Evolutionary conservation across 2,329 filamentous ascomycete genomes (phyloP), one percentile per base, ranked within the genome.

Genomic region (Ophiognomonia clavigignenti-juglandacearum): DNA sequence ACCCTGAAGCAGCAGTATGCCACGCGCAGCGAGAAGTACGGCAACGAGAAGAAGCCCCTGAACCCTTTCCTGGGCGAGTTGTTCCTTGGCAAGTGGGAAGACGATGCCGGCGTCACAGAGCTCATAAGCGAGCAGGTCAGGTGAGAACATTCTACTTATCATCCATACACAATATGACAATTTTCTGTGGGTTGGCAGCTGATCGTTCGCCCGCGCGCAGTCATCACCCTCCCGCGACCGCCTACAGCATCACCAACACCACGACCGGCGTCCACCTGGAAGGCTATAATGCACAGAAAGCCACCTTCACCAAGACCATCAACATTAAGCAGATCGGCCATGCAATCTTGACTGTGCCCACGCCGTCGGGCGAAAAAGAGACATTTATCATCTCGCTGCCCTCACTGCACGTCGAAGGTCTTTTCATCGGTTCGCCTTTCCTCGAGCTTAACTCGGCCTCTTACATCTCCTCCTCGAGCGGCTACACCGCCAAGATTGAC

Each of bases 21-120:
- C 48, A 81, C 74, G 60, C 76, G 78, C 50, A 95, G 88, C 62
- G 91, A 96, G 57, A 72, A 82, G 58, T 83, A 77, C 54, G 90
- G 89, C 41, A 93, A 89, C 61, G 92, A 96, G 75, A 97, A 97
- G 82, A 98, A 97, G 74, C 92, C 92, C 3, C 71, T 98, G 50
- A 97, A 98, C 63, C 93, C 93, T 0, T 97, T 98, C 70, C 71
- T 98, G 29, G 92, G 92, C 47, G 92, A 98, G 72, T 78, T 97
- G 27, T 97, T 96, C 69, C 68, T 97, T 23, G 93, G 92, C 20
- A 86, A 83, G 59, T 98, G 93, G 93, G 80, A 85, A 49, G 88
- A 95, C 61, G 77, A 81, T 39, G 80, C 82, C 44, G 92, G 92
- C 48, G 85, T 83, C 39, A 97, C 93, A 23, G 81, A 86, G 57